phyloP scores from a whole-genome alignment of 148 eudicot genomes.

The Polygonum aviculare region DNA sequence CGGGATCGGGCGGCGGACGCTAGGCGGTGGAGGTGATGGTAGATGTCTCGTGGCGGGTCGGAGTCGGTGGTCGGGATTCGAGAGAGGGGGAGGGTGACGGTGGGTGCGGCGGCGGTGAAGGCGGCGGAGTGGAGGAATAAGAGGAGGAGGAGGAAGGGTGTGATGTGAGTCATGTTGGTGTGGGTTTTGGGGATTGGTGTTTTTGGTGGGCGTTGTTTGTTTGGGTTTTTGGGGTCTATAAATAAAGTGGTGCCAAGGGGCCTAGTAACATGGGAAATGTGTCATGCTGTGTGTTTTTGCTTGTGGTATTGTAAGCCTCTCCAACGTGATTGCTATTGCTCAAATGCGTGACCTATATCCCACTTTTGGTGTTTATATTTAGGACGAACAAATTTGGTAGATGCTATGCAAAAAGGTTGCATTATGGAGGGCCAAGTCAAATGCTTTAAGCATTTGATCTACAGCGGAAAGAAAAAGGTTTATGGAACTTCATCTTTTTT shows the following conservation, averaged over 20 bases:
- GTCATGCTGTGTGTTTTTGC: neutral
- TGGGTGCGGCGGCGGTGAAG: slow-evolving; percentile 15
- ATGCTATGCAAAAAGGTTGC: no score
- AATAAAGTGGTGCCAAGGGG: neutral
- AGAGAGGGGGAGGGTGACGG: slow-evolving; percentile 26
- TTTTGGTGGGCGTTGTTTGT: neutral
- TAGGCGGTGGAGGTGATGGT: slow-evolving; percentile 26
- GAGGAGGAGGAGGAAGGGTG: neutral
- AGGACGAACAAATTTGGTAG: no score
- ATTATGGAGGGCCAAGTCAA: no score
- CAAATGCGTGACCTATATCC: neutral
- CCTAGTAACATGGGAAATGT: neutral
- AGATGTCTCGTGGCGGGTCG: slow-evolving; percentile 16
- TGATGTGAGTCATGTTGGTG: neutral
- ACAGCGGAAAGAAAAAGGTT: no score
- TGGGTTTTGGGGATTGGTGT: neutral
- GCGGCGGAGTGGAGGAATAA: neutral
- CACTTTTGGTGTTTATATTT: neutral
- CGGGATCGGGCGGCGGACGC: slow-evolving; percentile 34
- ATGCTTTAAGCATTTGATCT: no score
- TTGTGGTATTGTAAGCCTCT: neutral
- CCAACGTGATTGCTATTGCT: neutral
- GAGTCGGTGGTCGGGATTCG: slow-evolving; percentile 11
- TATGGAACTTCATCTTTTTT: neutral
- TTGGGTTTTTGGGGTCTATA: neutral